These are phyloP conservation scores for Tephrocybe rancida DNA, from an alignment of 768 basidiomycete species.

Conservation along the genomic window DNA sequence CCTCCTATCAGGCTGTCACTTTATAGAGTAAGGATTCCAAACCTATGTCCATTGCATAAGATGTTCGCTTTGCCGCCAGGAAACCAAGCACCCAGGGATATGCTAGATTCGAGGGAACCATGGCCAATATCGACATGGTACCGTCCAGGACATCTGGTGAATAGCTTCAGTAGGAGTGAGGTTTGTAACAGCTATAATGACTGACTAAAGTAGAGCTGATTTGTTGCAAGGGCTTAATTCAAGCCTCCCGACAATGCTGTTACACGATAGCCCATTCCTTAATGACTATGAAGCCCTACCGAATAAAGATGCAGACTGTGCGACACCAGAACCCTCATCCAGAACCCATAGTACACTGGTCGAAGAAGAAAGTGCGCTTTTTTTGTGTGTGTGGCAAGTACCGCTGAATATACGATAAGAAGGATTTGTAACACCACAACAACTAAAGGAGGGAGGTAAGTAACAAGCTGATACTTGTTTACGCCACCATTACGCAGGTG, in stretches of 20 bases:
- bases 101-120: not conserved
- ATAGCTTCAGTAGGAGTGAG: not conserved
- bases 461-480: not conserved
- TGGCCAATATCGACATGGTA: constrained; percentile 1
- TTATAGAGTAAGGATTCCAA: no score
- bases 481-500: not conserved
- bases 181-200: not conserved
- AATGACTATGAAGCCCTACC: not conserved
- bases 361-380: not conserved
- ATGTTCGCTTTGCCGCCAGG: no score
- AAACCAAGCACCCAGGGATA: not conserved
- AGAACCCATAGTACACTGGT: not conserved
- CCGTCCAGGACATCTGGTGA: not conserved
- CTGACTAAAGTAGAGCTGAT: constrained; percentile 3
- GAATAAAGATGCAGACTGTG: not conserved
- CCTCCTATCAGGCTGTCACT: no score
- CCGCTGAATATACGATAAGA: not conserved
- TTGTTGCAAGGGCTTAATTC: not conserved
- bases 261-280: not conserved
- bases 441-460: not conserved
- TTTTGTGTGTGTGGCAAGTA: not conserved
- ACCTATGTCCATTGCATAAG: no score
- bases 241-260: not conserved
- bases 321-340: not conserved
- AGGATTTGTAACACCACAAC: not conserved